phyloP scores from a whole-genome alignment of 202 grass and related monocot genomes.

The Eragrostis tef region DNA sequence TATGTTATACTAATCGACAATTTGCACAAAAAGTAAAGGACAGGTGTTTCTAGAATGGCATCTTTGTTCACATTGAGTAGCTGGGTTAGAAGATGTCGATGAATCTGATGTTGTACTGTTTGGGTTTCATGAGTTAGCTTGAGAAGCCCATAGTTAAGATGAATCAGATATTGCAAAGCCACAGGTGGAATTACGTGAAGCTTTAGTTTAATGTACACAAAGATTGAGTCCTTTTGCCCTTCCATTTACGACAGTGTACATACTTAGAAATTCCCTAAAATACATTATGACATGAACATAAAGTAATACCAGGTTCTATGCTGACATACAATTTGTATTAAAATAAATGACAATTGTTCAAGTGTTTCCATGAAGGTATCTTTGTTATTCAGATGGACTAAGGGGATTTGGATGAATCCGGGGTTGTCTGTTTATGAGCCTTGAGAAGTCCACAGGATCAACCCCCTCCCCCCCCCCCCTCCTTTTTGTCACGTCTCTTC shows the following conservation, averaged over 20 bases:
- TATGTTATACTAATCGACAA: constrained; percentile 16
- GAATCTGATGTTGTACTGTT: constrained; percentile 17
- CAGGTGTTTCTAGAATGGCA: constrained; percentile 28
- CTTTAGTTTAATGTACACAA: constrained; percentile 23
- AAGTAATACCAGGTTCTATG: background rate
- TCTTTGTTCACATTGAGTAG: constrained; percentile 1
- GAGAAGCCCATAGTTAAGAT: constrained; percentile 17
- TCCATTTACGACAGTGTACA: background rate
- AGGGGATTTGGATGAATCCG: background rate
- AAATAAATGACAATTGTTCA: background rate
- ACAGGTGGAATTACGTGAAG: background rate
- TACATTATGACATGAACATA: background rate
- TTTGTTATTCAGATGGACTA: too few relatives aligned
- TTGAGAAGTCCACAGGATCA: background rate
- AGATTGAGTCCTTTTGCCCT: background rate
- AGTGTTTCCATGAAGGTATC: background rate
- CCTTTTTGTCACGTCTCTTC: background rate
- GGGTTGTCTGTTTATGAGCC: background rate
- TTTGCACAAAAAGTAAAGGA: background rate
- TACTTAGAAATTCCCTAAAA: background rate
- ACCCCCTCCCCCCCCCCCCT: too few relatives aligned
- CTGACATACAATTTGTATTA: background rate
- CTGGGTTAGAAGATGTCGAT: constrained; percentile 31
- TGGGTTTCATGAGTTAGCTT: constrained; percentile 11
- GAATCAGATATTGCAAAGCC: background rate